A percentile compares a stretch with the other conserved stretches of the same genome.
Evolutionary conservation across 2,329 filamentous ascomycete species (phyloP).

Genomic region (Sclerotinia spermophila): DNA sequence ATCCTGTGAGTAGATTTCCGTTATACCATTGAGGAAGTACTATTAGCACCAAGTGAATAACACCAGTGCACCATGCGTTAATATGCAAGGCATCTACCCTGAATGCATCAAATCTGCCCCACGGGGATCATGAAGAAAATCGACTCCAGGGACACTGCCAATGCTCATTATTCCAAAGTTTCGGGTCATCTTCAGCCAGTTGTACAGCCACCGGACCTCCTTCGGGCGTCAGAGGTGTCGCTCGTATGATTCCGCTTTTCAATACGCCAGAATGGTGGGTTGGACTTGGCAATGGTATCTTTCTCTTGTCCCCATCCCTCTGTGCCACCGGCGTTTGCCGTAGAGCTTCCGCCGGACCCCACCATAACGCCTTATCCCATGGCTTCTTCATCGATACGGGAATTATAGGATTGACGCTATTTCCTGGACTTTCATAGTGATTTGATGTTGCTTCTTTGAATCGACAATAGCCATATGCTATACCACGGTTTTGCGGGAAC

Average conservation of each 20-base stretch:
- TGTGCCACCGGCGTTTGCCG: neutral
- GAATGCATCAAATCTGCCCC: neutral
- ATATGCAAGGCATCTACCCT: conserved; percentile 2
- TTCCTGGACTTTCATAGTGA: neutral
- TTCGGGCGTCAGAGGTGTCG: neutral
- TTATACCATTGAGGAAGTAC: neutral
- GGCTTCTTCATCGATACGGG: neutral
- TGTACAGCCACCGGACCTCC: neutral
- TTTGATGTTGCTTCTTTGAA: neutral
- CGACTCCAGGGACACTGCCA: neutral
- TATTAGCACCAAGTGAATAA: neutral
- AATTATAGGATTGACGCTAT: neutral
- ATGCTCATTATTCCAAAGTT: neutral
- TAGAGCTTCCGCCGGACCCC: too few relatives aligned
- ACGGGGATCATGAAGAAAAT: neutral
- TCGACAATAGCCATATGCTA: too few relatives aligned
- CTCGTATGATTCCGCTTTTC: neutral
- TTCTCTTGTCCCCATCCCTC: neutral
- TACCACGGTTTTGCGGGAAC: too few relatives aligned
- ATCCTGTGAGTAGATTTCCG: neutral
- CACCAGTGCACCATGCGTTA: neutral
- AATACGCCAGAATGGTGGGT: neutral
- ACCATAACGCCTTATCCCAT: neutral
- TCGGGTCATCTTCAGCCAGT: neutral
- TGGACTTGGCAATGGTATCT: neutral